Evolutionary conservation across 305 asterid species (phyloP).

Genomic region (Fraxinus albicans): DNA sequence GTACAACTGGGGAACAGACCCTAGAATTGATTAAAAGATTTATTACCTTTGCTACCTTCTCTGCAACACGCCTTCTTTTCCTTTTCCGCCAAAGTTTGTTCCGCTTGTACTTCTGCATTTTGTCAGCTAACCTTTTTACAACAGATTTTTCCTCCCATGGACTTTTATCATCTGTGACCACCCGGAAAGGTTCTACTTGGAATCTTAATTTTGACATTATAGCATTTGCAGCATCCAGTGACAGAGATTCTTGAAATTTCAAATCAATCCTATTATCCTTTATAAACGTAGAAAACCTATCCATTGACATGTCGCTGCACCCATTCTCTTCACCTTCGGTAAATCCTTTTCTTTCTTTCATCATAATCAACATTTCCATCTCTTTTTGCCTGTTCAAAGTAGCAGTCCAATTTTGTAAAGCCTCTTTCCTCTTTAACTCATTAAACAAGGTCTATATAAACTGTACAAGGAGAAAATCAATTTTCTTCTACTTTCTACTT

Average conservation of each 20-base stretch:
- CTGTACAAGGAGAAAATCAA: neutral
- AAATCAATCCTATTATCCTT: slow-evolving; percentile 42
- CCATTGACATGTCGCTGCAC: slow-evolving; percentile 29
- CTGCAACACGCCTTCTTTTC: slow-evolving; percentile 72
- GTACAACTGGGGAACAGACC: neutral
- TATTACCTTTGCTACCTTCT: slow-evolving; percentile 60
- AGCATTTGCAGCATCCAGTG: slow-evolving; percentile 62
- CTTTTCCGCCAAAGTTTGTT: slow-evolving; percentile 84
- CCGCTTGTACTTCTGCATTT: slow-evolving; percentile 68
- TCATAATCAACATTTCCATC: slow-evolving; percentile 55
- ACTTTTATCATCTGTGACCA: slow-evolving; percentile 58
- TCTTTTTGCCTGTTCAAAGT: slow-evolving; percentile 61
- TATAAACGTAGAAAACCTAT: slow-evolving; percentile 40
- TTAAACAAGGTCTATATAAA: neutral
- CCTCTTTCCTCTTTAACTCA: neutral
- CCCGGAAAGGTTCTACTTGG: slow-evolving; percentile 84
- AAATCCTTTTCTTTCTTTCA: slow-evolving; percentile 45
- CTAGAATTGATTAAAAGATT: neutral
- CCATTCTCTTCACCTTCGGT: slow-evolving; percentile 32
- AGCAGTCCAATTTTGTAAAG: neutral
- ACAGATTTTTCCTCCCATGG: slow-evolving; percentile 95
- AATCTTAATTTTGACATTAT: slow-evolving; percentile 56
- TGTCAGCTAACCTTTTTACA: slow-evolving; percentile 57
- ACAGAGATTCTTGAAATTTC: slow-evolving; percentile 48
- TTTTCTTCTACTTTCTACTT: neutral